phyloP scores from a whole-genome alignment of 1,139 yeast genomes.

The Candida freyschussii region DNA sequence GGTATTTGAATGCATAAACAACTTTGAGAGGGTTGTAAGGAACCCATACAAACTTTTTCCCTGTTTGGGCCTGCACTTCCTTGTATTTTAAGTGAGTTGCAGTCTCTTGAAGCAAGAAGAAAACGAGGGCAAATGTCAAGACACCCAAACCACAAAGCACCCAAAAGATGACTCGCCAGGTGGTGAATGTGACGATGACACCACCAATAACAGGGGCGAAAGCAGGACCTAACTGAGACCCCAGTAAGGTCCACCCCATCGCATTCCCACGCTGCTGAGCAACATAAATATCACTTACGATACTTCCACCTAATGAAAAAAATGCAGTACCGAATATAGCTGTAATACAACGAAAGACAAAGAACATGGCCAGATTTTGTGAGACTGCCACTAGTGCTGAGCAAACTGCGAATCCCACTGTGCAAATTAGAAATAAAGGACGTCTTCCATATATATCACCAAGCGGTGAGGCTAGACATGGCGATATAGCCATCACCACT shows the following conservation, averaged over 20 bases:
- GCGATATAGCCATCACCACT: slow-evolving; percentile 46
- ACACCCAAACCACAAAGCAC: slow-evolving; percentile 38
- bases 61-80: slow-evolving; percentile 6
- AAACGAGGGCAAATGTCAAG: slow-evolving; percentile 28
- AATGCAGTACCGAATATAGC: slow-evolving; percentile 50
- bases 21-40: slow-evolving; percentile 39
- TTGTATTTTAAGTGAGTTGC: slow-evolving; percentile 18
- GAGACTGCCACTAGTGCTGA: slow-evolving; percentile 40
- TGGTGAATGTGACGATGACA: slow-evolving; percentile 39
- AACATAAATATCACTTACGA: slow-evolving; percentile 40
- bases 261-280: slow-evolving; percentile 45
- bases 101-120: slow-evolving; percentile 39
- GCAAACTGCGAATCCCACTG: slow-evolving; percentile 1
- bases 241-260: slow-evolving; percentile 41
- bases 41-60: slow-evolving; percentile 18
- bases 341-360: slow-evolving; percentile 38
- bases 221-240: slow-evolving; percentile 45
- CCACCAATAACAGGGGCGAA: slow-evolving; percentile 44
- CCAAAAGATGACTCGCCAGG: slow-evolving; percentile 48
- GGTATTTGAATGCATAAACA: slow-evolving; percentile 36
- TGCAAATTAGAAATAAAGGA: slow-evolving; percentile 34
- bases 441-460: slow-evolving; percentile 47
- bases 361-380: slow-evolving; percentile 44
- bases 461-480: slow-evolving; percentile 43
- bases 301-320: slow-evolving; percentile 42